phyloP scores from a whole-genome alignment of 768 basidiomycete species.

The Trametes sanguinea region DNA sequence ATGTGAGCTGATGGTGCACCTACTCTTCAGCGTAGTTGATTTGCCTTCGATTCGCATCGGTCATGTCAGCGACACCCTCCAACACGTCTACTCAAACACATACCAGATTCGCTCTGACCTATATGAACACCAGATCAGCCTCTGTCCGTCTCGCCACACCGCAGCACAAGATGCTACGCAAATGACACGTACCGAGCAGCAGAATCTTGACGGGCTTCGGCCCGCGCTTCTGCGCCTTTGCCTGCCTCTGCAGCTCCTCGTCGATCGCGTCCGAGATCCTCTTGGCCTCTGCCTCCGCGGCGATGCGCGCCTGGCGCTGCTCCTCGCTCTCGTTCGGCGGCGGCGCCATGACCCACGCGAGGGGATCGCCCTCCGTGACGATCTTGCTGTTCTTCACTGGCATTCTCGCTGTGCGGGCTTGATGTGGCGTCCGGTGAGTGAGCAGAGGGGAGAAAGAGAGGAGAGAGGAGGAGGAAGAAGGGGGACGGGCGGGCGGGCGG shows the following conservation, averaged over 20 bases:
- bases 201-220: slow-evolving; percentile 38
- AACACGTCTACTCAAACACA: slow-evolving; percentile 1
- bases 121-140: neutral
- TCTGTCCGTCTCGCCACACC: neutral
- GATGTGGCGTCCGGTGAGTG: neutral
- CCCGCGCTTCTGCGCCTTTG: slow-evolving; percentile 29
- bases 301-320: slow-evolving; percentile 46
- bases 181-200: slow-evolving; percentile 35
- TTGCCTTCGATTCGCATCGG: slow-evolving; percentile 31
- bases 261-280: slow-evolving; percentile 53
- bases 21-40: slow-evolving; percentile 42
- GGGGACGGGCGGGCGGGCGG: slow-evolving; percentile 3
- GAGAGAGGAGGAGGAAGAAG: neutral
- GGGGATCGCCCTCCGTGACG: slow-evolving; percentile 47
- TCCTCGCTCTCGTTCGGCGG: slow-evolving; percentile 56
- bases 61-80: neutral
- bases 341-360: slow-evolving; percentile 53
- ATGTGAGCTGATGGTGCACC: slow-evolving; percentile 12
- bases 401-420: slow-evolving; percentile 2
- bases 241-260: slow-evolving; percentile 38
- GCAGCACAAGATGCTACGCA: neutral
- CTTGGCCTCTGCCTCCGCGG: slow-evolving; percentile 57
- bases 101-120: slow-evolving; percentile 39
- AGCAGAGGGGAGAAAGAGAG: neutral
- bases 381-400: slow-evolving; percentile 18